A percentile compares a stretch with the other conserved stretches of the same genome.
Evolutionary conservation across 768 basidiomycete species (phyloP).

Genomic region (Scleroderma citrinum): DNA sequence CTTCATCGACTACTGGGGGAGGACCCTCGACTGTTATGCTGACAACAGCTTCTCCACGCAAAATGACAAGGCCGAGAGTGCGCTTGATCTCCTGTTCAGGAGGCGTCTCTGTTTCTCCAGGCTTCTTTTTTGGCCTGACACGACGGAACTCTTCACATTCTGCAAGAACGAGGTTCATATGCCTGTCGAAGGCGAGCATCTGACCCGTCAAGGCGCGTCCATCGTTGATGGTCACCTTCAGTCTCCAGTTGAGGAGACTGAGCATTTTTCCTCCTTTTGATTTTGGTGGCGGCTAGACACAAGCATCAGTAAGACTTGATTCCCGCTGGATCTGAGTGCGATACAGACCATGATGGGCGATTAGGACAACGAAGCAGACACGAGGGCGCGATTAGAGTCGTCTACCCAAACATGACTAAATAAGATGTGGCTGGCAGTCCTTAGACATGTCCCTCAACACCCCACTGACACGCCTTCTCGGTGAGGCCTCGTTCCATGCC

Average conservation of each 20-base stretch:
- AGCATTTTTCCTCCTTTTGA: slow-evolving; percentile 99
- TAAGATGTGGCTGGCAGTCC: slow-evolving; percentile 5
- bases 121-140: slow-evolving; percentile 88
- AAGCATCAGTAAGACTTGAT: slow-evolving; percentile 7
- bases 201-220: slow-evolving; percentile 93
- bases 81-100: slow-evolving; percentile 94
- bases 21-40: slow-evolving; percentile 94
- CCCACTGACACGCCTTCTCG: slow-evolving; percentile 44
- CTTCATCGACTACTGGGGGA: slow-evolving; percentile 85
- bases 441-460: slow-evolving; percentile 27
- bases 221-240: slow-evolving; percentile 96
- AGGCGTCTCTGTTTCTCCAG: slow-evolving; percentile 64
- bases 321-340: slow-evolving; percentile 7
- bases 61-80: slow-evolving; percentile 90
- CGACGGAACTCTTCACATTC: slow-evolving; percentile 98
- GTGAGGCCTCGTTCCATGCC: slow-evolving; percentile 26
- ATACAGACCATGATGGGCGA: slow-evolving; percentile 53
- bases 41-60: slow-evolving; percentile 95
- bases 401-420: slow-evolving; percentile 32
- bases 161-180: slow-evolving; percentile 98
- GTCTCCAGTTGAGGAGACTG: slow-evolving; percentile 93
- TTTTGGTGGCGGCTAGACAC: slow-evolving; percentile 83
- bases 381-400: slow-evolving; percentile 12
- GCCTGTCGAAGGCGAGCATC: slow-evolving; percentile 99
- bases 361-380: slow-evolving; percentile 18